Percentiles rank a stretch among this genome's conserved stretches.
These are phyloP conservation scores for Scedosporium dehoogii DNA, from an alignment of 2,329 filamentous ascomycete species.

Conservation along the genomic window DNA sequence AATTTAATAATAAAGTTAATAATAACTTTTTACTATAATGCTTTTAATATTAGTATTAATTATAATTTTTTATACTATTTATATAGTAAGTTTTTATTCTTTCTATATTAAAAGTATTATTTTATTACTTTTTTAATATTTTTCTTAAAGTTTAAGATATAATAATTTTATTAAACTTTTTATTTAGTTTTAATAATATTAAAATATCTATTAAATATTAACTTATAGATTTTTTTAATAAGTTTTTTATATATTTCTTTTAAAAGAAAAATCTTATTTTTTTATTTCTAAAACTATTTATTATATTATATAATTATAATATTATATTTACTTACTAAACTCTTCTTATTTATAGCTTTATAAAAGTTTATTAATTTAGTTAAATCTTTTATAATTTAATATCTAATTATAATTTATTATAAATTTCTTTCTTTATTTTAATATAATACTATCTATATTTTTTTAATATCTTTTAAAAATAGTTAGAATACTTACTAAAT, in stretches of 20 bases:
- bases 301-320: not conserved
- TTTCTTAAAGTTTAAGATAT: not conserved
- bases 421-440: constrained; percentile 8
- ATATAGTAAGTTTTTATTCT: not conserved
- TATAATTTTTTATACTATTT: not conserved
- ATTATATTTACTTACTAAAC: not conserved
- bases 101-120: not conserved
- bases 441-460: constrained; percentile 9
- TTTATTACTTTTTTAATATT: not conserved
- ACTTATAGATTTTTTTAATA: not conserved
- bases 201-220: no score
- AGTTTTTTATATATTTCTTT: not conserved
- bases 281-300: no score
- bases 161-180: not conserved
- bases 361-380: not conserved
- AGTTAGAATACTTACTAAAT: constrained; percentile 4
- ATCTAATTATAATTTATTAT: not conserved
- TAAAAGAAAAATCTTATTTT: not conserved
- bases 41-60: constrained; percentile 6
- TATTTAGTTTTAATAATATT: no score
- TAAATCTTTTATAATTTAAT: not conserved
- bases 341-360: not conserved
- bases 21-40: constrained; percentile 7
- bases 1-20: constrained; percentile 8
- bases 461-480: constrained; percentile 5